Conservation (phyloP, 805 yeast genomes). For the Lachancea quebecensis region DNA sequence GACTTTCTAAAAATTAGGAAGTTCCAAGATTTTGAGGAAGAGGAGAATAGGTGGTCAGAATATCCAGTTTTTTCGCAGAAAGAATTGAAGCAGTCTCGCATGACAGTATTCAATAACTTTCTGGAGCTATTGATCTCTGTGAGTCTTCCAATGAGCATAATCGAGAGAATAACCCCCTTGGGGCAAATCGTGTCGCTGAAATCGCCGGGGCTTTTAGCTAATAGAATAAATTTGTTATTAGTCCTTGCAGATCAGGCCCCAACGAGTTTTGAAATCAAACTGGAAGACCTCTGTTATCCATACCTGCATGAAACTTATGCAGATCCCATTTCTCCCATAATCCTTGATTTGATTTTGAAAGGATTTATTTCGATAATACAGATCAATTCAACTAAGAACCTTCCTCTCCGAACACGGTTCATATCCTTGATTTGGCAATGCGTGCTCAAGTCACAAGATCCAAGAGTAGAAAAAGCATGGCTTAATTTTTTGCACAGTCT, state of each 20-base stretch:
- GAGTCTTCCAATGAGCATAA: conserved; percentile 10
- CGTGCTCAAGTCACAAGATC: not conserved
- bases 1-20: conserved; percentile 22
- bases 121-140: conserved; percentile 13
- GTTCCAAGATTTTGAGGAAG: conserved; percentile 25
- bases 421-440: conserved; percentile 5
- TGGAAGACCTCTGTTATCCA: conserved; percentile 19
- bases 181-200: conserved; percentile 19
- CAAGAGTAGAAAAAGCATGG: conserved; percentile 1
- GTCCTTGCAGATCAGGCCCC: conserved; percentile 17
- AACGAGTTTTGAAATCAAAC: conserved; percentile 18
- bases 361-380: conserved; percentile 10
- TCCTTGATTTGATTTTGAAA: conserved; percentile 8
- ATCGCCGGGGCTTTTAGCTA: conserved; percentile 18
- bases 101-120: conserved; percentile 22
- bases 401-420: conserved; percentile 13
- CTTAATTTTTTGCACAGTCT: conserved; percentile 10
- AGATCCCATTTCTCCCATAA: conserved; percentile 1
- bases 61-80: conserved; percentile 7
- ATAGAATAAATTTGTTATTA: conserved; percentile 25
- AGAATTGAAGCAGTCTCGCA: not conserved
- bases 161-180: conserved; percentile 27
- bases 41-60: conserved; percentile 1
- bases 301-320: conserved; percentile 5
- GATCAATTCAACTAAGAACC: conserved; percentile 9